Base-by-base conservation (phyloP, 495 filamentous ascomycete genomes). In the Tuber indicum region DNA sequence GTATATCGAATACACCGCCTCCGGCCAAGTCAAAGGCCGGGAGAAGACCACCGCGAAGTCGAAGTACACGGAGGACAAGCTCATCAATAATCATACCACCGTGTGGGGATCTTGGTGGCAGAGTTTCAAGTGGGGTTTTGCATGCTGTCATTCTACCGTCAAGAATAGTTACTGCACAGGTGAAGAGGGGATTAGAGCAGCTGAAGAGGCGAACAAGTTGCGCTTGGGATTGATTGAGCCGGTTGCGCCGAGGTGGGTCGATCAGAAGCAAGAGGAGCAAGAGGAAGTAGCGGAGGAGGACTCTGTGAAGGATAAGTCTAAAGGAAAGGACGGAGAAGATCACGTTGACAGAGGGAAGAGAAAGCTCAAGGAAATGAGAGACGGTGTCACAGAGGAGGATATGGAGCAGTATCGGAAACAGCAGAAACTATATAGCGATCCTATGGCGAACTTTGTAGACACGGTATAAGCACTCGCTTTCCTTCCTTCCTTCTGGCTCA, bases 51-150 rank as follows among this genome's bases (percentile, higher is more conserved):
- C 87, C 39, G 90, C 90, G 36, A 96, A 92, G 84, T 95, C 92
- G 32, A 98, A 98, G 82, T 98, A 98, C 81, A 84, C 90, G 1
- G 96, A 99, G 81, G 93, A 99, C 79, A 87, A 97, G 7, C 86
- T 93, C 78, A 87, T 89, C 84, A 95, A 97, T 86, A 99, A 99
- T 81, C 96, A 99, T 84, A 93, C 90, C 36, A 90, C 92, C 0
- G 93, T 97, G 1, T 99, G 94, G 93, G 96, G 96, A 49, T 97
- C 94, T 82, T 99, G 96, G 96, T 99, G 96, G 96, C 88, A 89
- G 66, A 90, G 93, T 75, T 98, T 97, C 86, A 87, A 91, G 85
- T 99, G 96, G 96, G 96, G 96, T n/a, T 99, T 97, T 84, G 89
- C 93, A 41, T 99, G 96, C 85, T 99, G 96, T 87, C 93, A 92